A percentile compares a stretch with the other conserved stretches of the same genome.
These are phyloP conservation scores for Pseudocercospora eumusae DNA, from an alignment of 2,329 filamentous ascomycete genomes.

Conservation along the genomic window DNA sequence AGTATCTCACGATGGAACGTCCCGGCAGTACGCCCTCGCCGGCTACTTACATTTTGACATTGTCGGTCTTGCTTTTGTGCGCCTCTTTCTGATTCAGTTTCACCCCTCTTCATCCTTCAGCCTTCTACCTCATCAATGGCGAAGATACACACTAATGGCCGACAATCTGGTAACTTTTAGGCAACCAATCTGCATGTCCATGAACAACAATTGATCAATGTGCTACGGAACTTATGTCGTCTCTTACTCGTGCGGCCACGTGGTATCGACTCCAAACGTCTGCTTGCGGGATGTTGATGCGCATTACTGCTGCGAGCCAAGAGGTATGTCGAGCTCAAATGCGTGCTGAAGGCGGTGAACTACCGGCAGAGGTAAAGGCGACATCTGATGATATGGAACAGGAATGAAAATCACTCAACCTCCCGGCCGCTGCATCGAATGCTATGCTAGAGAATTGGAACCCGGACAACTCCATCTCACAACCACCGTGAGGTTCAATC, in stretches of 20 bases:
- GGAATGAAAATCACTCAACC: slow-evolving; percentile 30
- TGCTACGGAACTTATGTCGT: slow-evolving; percentile 29
- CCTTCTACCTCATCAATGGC: slow-evolving; percentile 12
- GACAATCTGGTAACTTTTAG: not conserved
- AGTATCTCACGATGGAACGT: slow-evolving; percentile 10
- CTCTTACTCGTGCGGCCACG: slow-evolving; percentile 30
- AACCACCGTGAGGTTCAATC: slow-evolving; percentile 28
- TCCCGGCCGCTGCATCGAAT: slow-evolving; percentile 28
- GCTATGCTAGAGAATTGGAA: slow-evolving; percentile 25
- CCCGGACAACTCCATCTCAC: slow-evolving; percentile 22
- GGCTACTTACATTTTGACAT: not conserved
- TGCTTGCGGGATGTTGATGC: slow-evolving; percentile 28
- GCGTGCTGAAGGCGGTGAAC: not conserved
- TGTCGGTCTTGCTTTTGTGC: slow-evolving; percentile 1
- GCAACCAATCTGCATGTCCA: not conserved
- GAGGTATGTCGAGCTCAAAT: slow-evolving; percentile 14
- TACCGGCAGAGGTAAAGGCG: not conserved
- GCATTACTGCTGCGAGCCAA: slow-evolving; percentile 29
- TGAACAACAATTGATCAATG: slow-evolving; percentile 17
- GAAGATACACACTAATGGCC: not conserved
- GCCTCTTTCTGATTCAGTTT: slow-evolving; percentile 1
- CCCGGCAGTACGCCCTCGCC: slow-evolving; percentile 6
- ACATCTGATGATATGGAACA: not conserved
- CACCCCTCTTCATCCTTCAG: slow-evolving; percentile 9
- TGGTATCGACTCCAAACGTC: slow-evolving; percentile 23